Evolutionary conservation across 345 rosid genomes (phyloP), one percentile per base, ranked within the genome.

Genomic region (Hibiscus tridactylites): DNA sequence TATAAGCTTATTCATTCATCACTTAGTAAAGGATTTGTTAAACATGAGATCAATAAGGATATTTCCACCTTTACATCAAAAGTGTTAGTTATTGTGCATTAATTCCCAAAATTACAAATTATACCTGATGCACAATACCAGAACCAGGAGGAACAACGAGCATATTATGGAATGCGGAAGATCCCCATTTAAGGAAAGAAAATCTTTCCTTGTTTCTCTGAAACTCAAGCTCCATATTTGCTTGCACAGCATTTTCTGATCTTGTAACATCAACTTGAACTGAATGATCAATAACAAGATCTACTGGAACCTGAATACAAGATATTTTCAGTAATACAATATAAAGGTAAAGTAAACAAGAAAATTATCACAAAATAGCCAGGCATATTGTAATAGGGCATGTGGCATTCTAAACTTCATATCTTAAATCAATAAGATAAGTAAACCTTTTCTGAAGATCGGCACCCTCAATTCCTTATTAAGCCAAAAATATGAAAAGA

Each of bases 131-230:
- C 66, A 96, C 99, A 66, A 96, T 96, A 72, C 99, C 99, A 76
- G 99, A 96, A 59, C 99, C 99, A 50, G 99, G 99, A 73, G 99
- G 99, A 63, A 96, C 99, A 76, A 96, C 98, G 73, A 96, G 97
- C 97, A 92, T 96, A 80, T 96, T 96, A 65, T 61, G 85, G 78
- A 96, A 92, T 42, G 97, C 99, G 53, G 82, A 75, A 60, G 99
- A 92, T 8, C 97, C 99, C 99, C 99, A 92, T 76, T 96, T 96
- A 68, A 96, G 97, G 77, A 96, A 96, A 76, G 90, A 92, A 83
- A 96, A 96, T 79, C 99, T 87, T 84, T 96, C 99, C 72, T 89
- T 91, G 88, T 96, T 96, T 81, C 99, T 86, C 76, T 84, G 87
- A 83, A 96, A 96, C 79, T 96, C 98, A 75, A 91, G 84, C 80